Base-by-base conservation (phyloP, 2,329 filamentous ascomycete species). In the Botrytis pseudocinerea region DNA sequence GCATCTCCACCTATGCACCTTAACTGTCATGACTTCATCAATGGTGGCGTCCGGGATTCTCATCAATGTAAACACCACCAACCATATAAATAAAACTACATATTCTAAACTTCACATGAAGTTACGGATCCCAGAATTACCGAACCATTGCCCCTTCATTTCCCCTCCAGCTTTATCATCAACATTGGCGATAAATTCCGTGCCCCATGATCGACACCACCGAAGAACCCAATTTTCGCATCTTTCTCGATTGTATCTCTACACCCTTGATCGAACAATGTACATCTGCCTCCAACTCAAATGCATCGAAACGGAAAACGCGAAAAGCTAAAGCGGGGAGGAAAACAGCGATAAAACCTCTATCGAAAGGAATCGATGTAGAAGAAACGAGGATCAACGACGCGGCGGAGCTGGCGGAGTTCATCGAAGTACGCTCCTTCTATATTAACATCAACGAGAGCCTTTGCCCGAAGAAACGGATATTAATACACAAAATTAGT, bases 241-340 rank as follows among this genome's bases (percentile, higher is more conserved):
- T 89, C 64, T 94, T 96, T 81, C 86, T 91, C 71, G 93, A 96
- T 78, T 93, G 89, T 79, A 84, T 96, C 74, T 92, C 92, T 14
- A 88, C 88, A 25, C 86, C 89, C 0, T 84, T 96, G 20, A 87
- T 95, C 70, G 88, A 89, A 68, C 89, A 86, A 74, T 86, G 90
- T 20, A 82, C 86, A 7, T 79, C 82, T 16, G 79, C 83, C 40
- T 75, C 81, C 38, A 85, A 84, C 74, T 74, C 72, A 40, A 87
- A 44, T 20, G 12, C 38, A 16, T 28, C 61, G 16, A 63, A 71
- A 40, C 86, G 75, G 85, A 86, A 73, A 85, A 84, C 74, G 32
- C 60, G 35, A 22, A 74, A 69, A 46, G 35, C n/a, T 32, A 73
- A 75, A 28, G 40, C 40, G 38, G 54, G 71, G 22, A 74, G 76